These are phyloP conservation scores for Vitellaria paradoxa DNA, from an alignment of 179 eudicot species.

Conservation along the genomic window DNA sequence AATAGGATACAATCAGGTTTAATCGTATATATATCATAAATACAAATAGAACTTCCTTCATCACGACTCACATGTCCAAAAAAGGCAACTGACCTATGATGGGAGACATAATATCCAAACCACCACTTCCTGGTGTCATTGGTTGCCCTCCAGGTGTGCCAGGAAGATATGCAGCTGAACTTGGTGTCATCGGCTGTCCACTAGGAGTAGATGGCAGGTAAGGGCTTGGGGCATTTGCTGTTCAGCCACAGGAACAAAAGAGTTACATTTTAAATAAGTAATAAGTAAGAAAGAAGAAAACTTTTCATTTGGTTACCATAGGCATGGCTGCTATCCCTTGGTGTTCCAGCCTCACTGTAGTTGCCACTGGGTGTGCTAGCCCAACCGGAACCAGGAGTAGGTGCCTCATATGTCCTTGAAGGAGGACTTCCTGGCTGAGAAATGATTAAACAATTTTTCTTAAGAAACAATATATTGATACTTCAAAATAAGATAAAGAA, in stretches of 20 bases:
- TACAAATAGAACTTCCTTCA: no score
- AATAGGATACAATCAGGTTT: neutral
- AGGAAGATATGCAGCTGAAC: constrained; percentile 85
- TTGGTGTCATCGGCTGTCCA: constrained; percentile 93
- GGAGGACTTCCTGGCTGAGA: constrained; percentile 91
- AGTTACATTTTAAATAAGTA: neutral
- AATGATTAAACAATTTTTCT: neutral
- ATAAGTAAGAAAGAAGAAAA: constrained; percentile 2
- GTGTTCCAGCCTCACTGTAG: constrained; percentile 85
- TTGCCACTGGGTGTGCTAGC: constrained; percentile 70
- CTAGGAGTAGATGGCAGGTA: constrained; percentile 98
- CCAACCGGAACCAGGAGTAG: constrained; percentile 97
- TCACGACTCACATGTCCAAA: neutral
- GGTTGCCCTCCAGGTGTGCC: constrained; percentile 99
- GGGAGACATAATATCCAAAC: constrained; percentile 98
- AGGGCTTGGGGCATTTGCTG: constrained; percentile 99
- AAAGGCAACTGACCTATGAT: constrained; percentile 51
- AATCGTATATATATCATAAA: neutral
- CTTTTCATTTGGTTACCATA: constrained; percentile 47
- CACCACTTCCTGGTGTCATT: constrained; percentile 96
- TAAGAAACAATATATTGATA: neutral
- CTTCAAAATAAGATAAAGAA: neutral
- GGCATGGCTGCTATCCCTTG: constrained; percentile 76
- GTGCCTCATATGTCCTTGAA: constrained; percentile 91
- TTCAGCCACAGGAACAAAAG: constrained; percentile 15